phyloP scores from a whole-genome alignment of 352 stramenopile species.

The Pythium phragmiticola region DNA sequence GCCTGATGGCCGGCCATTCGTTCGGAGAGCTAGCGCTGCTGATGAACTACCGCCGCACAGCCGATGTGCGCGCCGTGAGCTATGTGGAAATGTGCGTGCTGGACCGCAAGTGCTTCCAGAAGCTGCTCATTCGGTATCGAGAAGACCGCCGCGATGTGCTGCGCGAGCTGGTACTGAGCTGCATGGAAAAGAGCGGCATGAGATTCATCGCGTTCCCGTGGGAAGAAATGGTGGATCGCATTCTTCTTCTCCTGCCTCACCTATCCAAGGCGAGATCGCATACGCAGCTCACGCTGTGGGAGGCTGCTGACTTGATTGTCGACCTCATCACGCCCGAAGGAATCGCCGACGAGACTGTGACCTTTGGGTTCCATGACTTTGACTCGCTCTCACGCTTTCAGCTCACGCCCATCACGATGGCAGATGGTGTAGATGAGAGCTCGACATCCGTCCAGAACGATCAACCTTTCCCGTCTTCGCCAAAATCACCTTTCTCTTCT shows the following conservation, averaged over 20 bases:
- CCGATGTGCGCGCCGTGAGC: conserved; percentile 26
- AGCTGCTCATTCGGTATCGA: conserved; percentile 25
- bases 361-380: conserved; percentile 28
- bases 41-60: conserved; percentile 35
- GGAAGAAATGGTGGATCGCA: conserved; percentile 28
- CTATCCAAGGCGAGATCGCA: conserved; percentile 8
- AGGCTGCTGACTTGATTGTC: conserved; percentile 25
- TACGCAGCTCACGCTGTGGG: conserved; percentile 24
- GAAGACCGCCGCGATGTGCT: conserved; percentile 28
- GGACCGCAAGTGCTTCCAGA: conserved; percentile 22
- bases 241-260: background rate
- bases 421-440: conserved; percentile 5
- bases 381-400: conserved; percentile 23
- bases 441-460: background rate
- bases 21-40: conserved; percentile 43
- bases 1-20: conserved; percentile 31
- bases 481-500: background rate
- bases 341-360: conserved; percentile 20
- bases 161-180: conserved; percentile 25
- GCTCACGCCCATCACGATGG: conserved; percentile 21
- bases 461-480: background rate
- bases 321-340: conserved; percentile 23
- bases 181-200: conserved; percentile 30
- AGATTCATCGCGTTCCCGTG: conserved; percentile 30
- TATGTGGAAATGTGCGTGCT: conserved; percentile 36